Evolutionary conservation across 768 basidiomycete genomes (phyloP), one percentile per base, ranked within the genome.

Genomic region (Amanita brunnescens): DNA sequence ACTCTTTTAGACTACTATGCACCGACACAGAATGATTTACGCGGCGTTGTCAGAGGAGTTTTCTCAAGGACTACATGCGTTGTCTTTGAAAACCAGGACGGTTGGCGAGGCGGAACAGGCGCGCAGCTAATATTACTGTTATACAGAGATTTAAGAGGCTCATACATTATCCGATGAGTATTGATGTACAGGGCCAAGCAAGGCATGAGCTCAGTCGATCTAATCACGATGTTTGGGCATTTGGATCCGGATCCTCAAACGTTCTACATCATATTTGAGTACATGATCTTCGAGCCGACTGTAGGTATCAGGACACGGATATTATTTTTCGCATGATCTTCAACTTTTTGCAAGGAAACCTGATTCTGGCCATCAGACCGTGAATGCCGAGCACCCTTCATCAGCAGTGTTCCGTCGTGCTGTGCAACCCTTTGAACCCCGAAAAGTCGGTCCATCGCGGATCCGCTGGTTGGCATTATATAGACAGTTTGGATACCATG

Each of bases 11-110:
- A 78, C 69, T 18, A 81, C 82, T 8, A 78, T 91, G 70, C 85
- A 90, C 62, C 80, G 90, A 43, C 90, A 92, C 67, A 77, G 88
- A 42, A 76, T 91, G 71, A 76, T 92, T 42, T 82, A 91, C 64
- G 72, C 78, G 6, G 79, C 82, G 2, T 71, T 92, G 29, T 74
- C 82, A 16, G 81, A 85, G 29, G 87, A 92, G 62, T 69, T 92
- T 41, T 63, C 76, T 21, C 70, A 74, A 52, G 88, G 89, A 4
- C 64, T 92, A 26, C 90, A 92, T 59, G 83, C 90, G 0, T 69
- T 92, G 37, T 86, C 85, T 13, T 66, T 92, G 58, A 79, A 80
- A 51, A 87, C 89, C 13, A 82, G 77, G 66, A 89, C 88, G 7
- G 70, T 74, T 46, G 74, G 76, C 52, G 90, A 80, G 57, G 57